Evolutionary conservation across 2,329 filamentous ascomycete genomes (phyloP).

Genomic region (Zarea fungicola): DNA sequence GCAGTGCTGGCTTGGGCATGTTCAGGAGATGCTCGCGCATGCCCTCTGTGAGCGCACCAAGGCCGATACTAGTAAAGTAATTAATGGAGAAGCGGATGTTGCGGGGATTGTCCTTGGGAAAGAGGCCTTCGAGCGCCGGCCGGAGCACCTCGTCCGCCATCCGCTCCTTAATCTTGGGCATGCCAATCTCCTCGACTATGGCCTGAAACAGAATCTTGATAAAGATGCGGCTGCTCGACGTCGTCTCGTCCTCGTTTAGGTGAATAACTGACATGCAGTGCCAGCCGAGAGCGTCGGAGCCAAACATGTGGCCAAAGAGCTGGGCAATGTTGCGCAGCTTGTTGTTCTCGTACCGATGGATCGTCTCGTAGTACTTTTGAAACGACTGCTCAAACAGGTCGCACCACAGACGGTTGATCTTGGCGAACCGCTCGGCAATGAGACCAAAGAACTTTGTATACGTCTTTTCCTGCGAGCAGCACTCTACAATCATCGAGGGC

Average conservation of each 20-base stretch:
- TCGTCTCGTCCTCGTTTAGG: conserved; percentile 95
- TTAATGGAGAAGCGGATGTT: conserved; percentile 98
- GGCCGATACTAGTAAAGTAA: conserved; percentile 97
- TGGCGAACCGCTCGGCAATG: conserved; percentile 91
- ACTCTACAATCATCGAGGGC: conserved; percentile 95
- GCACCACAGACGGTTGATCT: conserved; percentile 91
- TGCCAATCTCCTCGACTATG: conserved; percentile 77
- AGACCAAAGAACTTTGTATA: conserved; percentile 97
- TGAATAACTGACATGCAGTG: conserved; percentile 80
- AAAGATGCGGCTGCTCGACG: conserved; percentile 93
- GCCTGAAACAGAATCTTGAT: conserved; percentile 98
- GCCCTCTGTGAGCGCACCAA: conserved; percentile 89
- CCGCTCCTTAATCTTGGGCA: conserved; percentile 70
- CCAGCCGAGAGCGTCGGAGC: conserved; percentile 87
- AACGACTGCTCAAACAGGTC: conserved; percentile 90
- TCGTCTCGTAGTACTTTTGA: conserved; percentile 91
- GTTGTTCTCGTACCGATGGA: conserved; percentile 95
- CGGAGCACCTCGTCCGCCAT: conserved; percentile 74
- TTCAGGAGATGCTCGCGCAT: conserved; percentile 91
- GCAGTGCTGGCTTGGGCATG: conserved; percentile 76
- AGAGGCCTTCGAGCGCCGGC: conserved; percentile 76
- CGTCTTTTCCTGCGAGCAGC: conserved; percentile 91
- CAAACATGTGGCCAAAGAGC: conserved; percentile 88
- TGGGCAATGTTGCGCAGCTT: conserved; percentile 89
- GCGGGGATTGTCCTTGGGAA: conserved; percentile 81